These are phyloP conservation scores for Luzula sylvatica DNA, from an alignment of 176 grass and related monocot genomes.

Conservation along the genomic window DNA sequence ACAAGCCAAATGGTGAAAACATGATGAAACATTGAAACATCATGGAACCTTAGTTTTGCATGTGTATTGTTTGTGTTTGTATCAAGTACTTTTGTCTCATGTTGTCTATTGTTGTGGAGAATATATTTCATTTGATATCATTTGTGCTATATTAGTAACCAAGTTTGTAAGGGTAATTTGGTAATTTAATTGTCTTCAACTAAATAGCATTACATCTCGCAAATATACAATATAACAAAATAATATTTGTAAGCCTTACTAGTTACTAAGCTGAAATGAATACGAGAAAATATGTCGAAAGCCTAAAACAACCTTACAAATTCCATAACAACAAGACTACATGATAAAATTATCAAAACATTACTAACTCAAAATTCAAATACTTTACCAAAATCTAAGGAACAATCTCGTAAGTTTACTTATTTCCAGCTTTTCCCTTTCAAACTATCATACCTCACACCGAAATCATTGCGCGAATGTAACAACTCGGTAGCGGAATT, in stretches of 20 bases:
- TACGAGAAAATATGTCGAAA: background rate
- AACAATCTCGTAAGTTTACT: too few species aligned
- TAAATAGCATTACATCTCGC: too few species aligned
- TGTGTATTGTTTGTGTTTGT: constrained; percentile 5
- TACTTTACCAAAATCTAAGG: background rate
- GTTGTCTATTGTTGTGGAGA: background rate
- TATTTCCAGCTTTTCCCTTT: constrained; percentile 7
- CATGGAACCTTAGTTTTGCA: background rate
- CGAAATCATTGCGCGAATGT: constrained; percentile 27
- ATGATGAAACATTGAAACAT: background rate
- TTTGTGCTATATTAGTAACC: too few species aligned
- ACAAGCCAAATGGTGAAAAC: background rate
- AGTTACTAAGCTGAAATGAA: constrained; percentile 7
- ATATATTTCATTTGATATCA: too few species aligned
- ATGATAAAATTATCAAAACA: background rate
- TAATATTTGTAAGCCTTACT: constrained; percentile 1
- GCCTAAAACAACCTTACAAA: background rate
- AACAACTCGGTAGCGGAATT: constrained; percentile 81
- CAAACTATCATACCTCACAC: constrained; percentile 47
- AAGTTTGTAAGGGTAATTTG: too few species aligned
- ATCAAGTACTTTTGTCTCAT: background rate
- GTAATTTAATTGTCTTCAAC: too few species aligned
- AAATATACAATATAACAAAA: constrained; percentile 4
- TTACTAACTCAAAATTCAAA: constrained; percentile 1
- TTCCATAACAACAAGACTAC: background rate